Percentiles rank a stretch among this genome's conserved stretches.
phyloP scores from a whole-genome alignment of 305 asterid species.

The Coffea humblotiana region DNA sequence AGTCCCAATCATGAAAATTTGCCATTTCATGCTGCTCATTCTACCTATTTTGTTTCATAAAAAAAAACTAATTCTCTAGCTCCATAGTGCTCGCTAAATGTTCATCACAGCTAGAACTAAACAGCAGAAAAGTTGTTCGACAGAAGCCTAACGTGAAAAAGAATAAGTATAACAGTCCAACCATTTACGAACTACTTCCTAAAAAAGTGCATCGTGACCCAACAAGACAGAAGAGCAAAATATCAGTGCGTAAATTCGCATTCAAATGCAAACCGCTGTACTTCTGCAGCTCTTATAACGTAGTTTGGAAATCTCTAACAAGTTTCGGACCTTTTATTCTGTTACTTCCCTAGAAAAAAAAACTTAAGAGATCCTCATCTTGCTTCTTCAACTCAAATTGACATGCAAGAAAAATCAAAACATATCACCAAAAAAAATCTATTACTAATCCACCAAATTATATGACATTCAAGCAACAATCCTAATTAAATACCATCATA shows the following conservation, averaged over 20 bases:
- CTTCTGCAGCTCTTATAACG: constrained; percentile 31
- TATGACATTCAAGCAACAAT: too few species aligned
- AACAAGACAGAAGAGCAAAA: constrained; percentile 16
- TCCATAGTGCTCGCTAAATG: constrained; percentile 10
- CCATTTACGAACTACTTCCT: background rate
- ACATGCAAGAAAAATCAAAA: background rate
- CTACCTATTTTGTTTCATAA: constrained; percentile 23
- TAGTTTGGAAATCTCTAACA: constrained; percentile 32
- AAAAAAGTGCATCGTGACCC: background rate
- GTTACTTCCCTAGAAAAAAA: constrained; percentile 20
- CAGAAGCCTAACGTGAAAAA: background rate
- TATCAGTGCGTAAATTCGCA: constrained; percentile 23
- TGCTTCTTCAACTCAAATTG: background rate
- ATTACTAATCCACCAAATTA: background rate
- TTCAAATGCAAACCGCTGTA: too few species aligned
- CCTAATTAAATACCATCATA: too few species aligned
- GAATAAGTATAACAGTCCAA: background rate
- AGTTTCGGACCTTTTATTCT: constrained; percentile 28
- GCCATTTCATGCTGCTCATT: background rate
- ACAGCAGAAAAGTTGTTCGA: background rate
- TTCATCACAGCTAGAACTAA: constrained; percentile 16
- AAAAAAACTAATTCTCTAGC: constrained; percentile 22
- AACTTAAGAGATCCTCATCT: background rate
- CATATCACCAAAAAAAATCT: background rate
- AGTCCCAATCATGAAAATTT: background rate